Evolutionary conservation across 352 stramenopile species (phyloP).

Genomic region (Blastocystis sp.): DNA sequence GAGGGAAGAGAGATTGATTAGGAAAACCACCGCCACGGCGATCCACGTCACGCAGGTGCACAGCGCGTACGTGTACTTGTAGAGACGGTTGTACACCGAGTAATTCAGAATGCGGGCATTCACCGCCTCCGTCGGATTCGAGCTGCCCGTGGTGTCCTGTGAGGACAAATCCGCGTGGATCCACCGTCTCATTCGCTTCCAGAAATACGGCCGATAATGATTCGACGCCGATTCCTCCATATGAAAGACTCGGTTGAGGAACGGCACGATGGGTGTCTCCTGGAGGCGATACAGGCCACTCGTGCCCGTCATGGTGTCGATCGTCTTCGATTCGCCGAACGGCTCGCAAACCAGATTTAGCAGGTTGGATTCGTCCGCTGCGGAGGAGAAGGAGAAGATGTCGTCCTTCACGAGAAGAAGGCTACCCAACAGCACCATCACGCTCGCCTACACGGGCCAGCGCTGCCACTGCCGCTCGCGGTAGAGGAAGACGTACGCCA

Average conservation of each 20-base stretch:
- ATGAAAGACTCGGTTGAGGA: slow-evolving; percentile 1
- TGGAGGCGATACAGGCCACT: slow-evolving; percentile 7
- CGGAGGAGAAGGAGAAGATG: slow-evolving; percentile 15
- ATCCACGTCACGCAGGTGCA: slow-evolving; percentile 46
- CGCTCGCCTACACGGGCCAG: slow-evolving; percentile 9
- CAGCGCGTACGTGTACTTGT: not conserved
- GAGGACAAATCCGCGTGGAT: slow-evolving; percentile 9
- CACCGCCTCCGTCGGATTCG: not conserved
- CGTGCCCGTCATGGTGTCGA: not conserved
- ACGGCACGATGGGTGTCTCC: slow-evolving; percentile 15
- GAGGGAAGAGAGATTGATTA: slow-evolving; percentile 1
- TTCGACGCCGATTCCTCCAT: not conserved
- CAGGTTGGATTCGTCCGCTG: not conserved
- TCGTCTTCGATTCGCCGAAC: not conserved
- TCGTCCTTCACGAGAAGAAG: slow-evolving; percentile 38
- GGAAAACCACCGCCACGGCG: not conserved
- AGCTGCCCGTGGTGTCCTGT: not conserved
- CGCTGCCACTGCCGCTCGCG: slow-evolving; percentile 25
- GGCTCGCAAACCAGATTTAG: not conserved
- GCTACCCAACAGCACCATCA: not conserved
- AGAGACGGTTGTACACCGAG: slow-evolving; percentile 11
- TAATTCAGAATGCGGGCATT: slow-evolving; percentile 36
- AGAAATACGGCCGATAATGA: not conserved
- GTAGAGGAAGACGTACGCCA: slow-evolving; percentile 43
- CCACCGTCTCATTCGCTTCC: slow-evolving; percentile 39